These are phyloP conservation scores for Vitis rupestris DNA, from an alignment of 164 flowering plant species.

Conservation along the genomic window DNA sequence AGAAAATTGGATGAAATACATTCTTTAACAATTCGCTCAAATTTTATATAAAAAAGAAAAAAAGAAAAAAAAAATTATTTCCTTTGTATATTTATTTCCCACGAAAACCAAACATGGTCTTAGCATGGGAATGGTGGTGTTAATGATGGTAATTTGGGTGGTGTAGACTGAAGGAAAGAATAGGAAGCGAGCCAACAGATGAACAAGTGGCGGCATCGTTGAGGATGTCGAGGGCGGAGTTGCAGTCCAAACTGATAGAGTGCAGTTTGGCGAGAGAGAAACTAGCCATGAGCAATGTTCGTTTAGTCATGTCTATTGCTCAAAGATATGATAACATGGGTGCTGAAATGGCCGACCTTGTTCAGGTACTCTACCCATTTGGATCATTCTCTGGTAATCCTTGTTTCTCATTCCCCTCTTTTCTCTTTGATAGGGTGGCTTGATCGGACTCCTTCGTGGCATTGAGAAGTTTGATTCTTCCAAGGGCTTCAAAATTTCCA, in stretches of 20 bases:
- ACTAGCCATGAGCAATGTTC: slow-evolving; percentile 95
- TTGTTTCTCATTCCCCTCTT: neutral
- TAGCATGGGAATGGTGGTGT: too few species aligned
- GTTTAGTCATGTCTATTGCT: slow-evolving; percentile 93
- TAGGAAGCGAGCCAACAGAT: slow-evolving; percentile 87
- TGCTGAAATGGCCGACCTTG: slow-evolving; percentile 90
- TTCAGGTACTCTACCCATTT: slow-evolving; percentile 59
- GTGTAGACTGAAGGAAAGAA: slow-evolving; percentile 61
- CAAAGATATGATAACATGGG: slow-evolving; percentile 89
- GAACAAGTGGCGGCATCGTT: slow-evolving; percentile 81
- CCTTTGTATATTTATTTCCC: too few species aligned
- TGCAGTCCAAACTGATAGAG: slow-evolving; percentile 59
- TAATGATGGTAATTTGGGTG: too few species aligned
- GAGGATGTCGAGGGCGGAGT: slow-evolving; percentile 62
- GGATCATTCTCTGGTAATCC: too few species aligned
- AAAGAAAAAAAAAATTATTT: too few species aligned
- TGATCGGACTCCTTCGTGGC: slow-evolving; percentile 89
- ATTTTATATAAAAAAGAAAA: too few species aligned
- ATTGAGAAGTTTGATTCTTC: slow-evolving; percentile 98
- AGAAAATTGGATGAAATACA: too few species aligned
- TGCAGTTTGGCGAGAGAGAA: slow-evolving; percentile 85
- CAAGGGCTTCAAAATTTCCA: slow-evolving; percentile 90
- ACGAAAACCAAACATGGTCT: too few species aligned
- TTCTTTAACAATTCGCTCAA: too few species aligned
- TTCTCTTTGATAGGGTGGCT: slow-evolving; percentile 64